Conservation (phyloP, 2,329 filamentous ascomycete species). For the Colletotrichum sp. region DNA sequence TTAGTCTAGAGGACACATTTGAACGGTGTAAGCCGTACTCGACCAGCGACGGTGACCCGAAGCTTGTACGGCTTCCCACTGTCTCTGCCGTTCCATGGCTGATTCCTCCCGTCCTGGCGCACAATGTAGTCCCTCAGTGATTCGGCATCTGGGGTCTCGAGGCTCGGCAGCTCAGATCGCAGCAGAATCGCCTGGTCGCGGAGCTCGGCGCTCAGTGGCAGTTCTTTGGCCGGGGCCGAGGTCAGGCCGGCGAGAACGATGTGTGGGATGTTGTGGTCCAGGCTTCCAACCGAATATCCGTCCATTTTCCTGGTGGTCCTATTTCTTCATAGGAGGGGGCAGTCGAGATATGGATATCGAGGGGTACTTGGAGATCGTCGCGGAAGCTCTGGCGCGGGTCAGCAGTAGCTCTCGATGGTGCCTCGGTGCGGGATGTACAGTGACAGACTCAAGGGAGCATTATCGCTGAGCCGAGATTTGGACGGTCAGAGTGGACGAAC, state of each 20-base stretch:
- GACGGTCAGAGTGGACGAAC: neutral
- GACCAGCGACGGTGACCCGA: constrained; percentile 75
- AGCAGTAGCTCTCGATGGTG: neutral
- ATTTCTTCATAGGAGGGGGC: constrained; percentile 31
- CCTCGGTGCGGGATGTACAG: neutral
- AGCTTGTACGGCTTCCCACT: constrained; percentile 62
- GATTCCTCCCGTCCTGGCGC: constrained; percentile 65
- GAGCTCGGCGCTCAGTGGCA: constrained; percentile 53
- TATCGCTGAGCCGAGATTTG: neutral
- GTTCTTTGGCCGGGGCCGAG: constrained; percentile 43
- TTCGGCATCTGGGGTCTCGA: constrained; percentile 70
- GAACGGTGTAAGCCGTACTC: constrained; percentile 63
- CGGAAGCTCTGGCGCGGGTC: neutral
- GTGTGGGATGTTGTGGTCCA: constrained; percentile 86
- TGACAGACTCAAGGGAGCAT: constrained; percentile 4
- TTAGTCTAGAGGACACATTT: constrained; percentile 29
- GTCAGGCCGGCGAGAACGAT: constrained; percentile 80
- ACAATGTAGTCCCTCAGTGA: constrained; percentile 71
- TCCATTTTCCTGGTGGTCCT: constrained; percentile 62
- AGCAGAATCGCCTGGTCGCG: constrained; percentile 66
- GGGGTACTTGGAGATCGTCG: neutral
- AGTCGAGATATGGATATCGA: neutral
- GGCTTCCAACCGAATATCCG: constrained; percentile 78
- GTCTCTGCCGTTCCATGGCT: constrained; percentile 71
- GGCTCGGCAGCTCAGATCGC: constrained; percentile 71